Base-by-base conservation (phyloP, 2,329 filamentous ascomycete genomes). In the Aureobasidium sp. region DNA sequence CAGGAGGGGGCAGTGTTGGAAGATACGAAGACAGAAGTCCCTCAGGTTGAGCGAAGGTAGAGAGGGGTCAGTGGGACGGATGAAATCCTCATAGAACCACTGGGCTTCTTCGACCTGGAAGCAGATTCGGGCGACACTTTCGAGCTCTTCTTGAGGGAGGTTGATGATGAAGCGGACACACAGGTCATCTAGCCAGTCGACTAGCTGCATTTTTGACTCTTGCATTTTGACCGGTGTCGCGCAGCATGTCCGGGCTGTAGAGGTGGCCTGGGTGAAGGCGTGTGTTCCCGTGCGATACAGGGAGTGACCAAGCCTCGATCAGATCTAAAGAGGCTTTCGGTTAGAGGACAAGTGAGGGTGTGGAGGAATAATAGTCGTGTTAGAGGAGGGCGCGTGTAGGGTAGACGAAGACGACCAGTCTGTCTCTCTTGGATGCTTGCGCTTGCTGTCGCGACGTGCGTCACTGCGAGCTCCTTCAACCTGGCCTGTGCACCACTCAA, bases 21-120 rank as follows among this genome's bases (percentile, higher is more conserved):
- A 97, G 69, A 99, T 95, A 68, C 88, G 85, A 64, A 96, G 81
- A 69, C 90, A 93, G 76, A 99, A 99, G 57, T 82, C 86, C 67
- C 90, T 87, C 37, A 99, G 82, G 50, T 87, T 85, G 81, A 97
- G 88, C 61, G 89, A 91, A 5, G 94, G 94, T 12, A 99, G 82
- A 42, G 83, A 83, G 58, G 91, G 87, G 75, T 97, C 89, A 66
- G 94, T 81, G 42, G 93, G 92, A 52, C 94, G 90, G 74, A 99
- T 91, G 73, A 99, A 99, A 77, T 99, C 94, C 80, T 99, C 94
- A 84, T 99, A 99, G 77, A 96, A 99, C 94, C 94, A 99, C 86
- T 99, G 95, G 70, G 94, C 94, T 77, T 99, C 95, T 77, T 99
- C 94, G 69, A 99, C 89, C 77, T 97, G 92, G 75, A 99, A 99